A percentile compares a stretch with the other conserved stretches of the same genome.
Conservation (phyloP, 768 basidiomycete species). For the Cyclocybe cylindracea region DNA sequence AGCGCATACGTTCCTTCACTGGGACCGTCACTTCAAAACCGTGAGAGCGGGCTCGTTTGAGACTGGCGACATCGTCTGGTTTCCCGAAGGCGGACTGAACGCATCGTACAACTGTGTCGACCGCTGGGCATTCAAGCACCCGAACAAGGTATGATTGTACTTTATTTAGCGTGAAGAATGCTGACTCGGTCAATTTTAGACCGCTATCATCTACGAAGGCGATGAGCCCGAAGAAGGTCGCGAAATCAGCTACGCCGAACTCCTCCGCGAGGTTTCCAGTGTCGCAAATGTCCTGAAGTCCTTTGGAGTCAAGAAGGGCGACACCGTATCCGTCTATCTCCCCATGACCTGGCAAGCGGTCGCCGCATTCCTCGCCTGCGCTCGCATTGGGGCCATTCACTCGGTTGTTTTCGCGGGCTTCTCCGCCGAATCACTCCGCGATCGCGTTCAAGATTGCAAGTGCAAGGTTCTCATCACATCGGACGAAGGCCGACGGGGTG, state of each 20-base stretch:
- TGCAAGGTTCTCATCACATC: slow-evolving; percentile 92
- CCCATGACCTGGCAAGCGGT: slow-evolving; percentile 97
- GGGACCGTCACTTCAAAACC: slow-evolving; percentile 88
- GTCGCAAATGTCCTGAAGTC: slow-evolving; percentile 91
- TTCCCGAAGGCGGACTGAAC: slow-evolving; percentile 92
- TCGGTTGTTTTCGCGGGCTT: slow-evolving; percentile 98
- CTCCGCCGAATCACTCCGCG: slow-evolving; percentile 90
- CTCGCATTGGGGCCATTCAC: slow-evolving; percentile 94
- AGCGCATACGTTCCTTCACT: slow-evolving; percentile 77
- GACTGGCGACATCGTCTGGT: slow-evolving; percentile 91
- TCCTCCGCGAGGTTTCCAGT: slow-evolving; percentile 86
- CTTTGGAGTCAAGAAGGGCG: slow-evolving; percentile 92
- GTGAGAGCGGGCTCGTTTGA: slow-evolving; percentile 83
- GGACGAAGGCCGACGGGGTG: slow-evolving; percentile 93
- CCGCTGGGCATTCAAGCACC: slow-evolving; percentile 90
- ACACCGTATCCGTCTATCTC: slow-evolving; percentile 90
- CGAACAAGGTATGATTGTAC: slow-evolving; percentile 58
- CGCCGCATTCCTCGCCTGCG: slow-evolving; percentile 96
- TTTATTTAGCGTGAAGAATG: neutral
- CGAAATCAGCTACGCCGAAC: slow-evolving; percentile 78
- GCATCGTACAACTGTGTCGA: slow-evolving; percentile 98
- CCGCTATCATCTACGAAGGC: slow-evolving; percentile 97
- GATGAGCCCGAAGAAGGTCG: slow-evolving; percentile 87
- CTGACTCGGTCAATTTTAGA: slow-evolving; percentile 38
- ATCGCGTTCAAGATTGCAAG: slow-evolving; percentile 87